phyloP scores from a whole-genome alignment of 306 rosid genomes.

The Vigna unguiculata region DNA sequence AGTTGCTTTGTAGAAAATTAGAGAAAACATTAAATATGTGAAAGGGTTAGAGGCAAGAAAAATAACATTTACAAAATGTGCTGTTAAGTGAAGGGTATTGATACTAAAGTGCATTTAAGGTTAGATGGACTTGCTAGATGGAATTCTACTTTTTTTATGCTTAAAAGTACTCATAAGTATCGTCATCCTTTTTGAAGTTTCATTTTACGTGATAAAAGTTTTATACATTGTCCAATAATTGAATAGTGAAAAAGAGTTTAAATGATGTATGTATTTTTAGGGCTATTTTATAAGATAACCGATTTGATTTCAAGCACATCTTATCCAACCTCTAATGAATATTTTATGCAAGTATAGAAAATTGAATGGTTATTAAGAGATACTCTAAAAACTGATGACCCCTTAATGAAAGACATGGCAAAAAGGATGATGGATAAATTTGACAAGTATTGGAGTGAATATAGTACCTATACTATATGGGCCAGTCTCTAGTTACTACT shows the following conservation, averaged over 20 bases:
- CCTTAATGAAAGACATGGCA: neutral
- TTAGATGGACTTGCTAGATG: neutral
- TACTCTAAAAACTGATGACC: neutral
- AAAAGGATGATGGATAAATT: too few relatives aligned
- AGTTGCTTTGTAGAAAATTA: neutral
- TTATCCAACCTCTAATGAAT: neutral
- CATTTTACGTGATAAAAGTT: neutral
- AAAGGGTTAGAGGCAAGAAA: too few relatives aligned
- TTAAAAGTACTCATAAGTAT: too few relatives aligned
- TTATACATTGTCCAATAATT: too few relatives aligned
- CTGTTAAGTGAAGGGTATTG: too few relatives aligned
- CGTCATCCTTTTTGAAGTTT: neutral
- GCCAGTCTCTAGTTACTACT: too few relatives aligned
- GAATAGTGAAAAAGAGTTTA: neutral
- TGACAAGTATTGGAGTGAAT: too few relatives aligned
- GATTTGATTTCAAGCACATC: neutral
- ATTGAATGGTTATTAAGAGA: neutral
- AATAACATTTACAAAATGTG: neutral
- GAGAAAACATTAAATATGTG: too few relatives aligned
- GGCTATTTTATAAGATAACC: neutral
- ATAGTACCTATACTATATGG: too few relatives aligned
- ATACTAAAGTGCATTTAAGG: too few relatives aligned
- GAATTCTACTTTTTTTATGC: too few relatives aligned
- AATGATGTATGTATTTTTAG: neutral
- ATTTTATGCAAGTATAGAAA: neutral